These are phyloP conservation scores for Cyberlindnera xylosilytica DNA, from an alignment of 805 yeast species.

Conservation along the genomic window DNA sequence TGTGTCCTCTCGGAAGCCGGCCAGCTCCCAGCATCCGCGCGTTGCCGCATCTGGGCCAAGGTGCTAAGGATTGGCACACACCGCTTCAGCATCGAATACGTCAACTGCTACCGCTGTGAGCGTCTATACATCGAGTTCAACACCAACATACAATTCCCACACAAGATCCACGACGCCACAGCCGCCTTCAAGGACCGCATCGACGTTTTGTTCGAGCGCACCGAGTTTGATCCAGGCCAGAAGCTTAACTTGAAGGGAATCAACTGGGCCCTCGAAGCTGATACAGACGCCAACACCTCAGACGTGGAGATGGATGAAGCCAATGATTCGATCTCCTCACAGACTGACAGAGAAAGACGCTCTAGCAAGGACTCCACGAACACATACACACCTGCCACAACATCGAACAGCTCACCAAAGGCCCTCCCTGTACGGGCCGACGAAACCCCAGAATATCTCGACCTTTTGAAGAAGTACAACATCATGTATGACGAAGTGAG, in stretches of 20 bases:
- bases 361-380: too few relatives aligned
- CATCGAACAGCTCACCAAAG: neutral
- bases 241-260: neutral
- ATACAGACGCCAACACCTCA: neutral
- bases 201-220: neutral
- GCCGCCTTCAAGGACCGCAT: neutral
- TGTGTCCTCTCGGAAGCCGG: constrained; percentile 7
- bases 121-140: neutral
- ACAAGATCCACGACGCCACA: neutral
- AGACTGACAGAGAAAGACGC: too few relatives aligned
- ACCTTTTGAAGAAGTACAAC: neutral
- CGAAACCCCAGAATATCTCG: neutral
- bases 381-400: too few relatives aligned
- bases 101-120: constrained; percentile 1
- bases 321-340: too few relatives aligned
- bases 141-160: neutral
- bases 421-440: neutral
- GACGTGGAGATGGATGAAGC: too few relatives aligned
- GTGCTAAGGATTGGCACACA: constrained; percentile 3
- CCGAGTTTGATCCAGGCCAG: neutral
- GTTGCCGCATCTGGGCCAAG: constrained; percentile 5
- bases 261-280: neutral
- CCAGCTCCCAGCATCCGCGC: neutral
- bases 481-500: too few relatives aligned
- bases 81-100: constrained; percentile 9